A percentile compares a stretch with the other conserved stretches of the same genome.
Evolutionary conservation across 2,329 filamentous ascomycete species (phyloP).

Genomic region (Sphaerostilbella broomeana): DNA sequence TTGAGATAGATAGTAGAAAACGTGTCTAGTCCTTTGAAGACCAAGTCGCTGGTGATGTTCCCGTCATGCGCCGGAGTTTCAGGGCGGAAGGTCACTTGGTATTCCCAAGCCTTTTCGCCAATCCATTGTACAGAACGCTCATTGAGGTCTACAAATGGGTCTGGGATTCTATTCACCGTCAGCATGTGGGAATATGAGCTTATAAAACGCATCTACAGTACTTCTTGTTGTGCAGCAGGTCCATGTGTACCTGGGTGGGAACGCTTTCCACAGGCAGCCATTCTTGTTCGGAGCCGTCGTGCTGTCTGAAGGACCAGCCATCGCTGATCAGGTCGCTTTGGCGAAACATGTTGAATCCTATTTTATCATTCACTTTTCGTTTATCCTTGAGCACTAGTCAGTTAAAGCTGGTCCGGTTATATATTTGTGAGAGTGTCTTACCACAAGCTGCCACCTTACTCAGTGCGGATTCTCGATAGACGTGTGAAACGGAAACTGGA

Average conservation of each 20-base stretch:
- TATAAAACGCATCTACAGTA: too few relatives aligned
- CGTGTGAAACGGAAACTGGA: too few relatives aligned
- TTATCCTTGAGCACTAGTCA: too few relatives aligned
- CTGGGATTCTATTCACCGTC: constrained; percentile 39
- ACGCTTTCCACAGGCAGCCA: constrained; percentile 31
- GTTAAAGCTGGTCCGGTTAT: too few relatives aligned
- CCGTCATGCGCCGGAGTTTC: not conserved
- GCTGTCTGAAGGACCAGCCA: constrained; percentile 24
- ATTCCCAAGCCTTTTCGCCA: constrained; percentile 55
- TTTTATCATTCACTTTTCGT: too few relatives aligned
- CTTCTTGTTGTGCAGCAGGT: constrained; percentile 31
- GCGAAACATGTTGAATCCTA: constrained; percentile 6
- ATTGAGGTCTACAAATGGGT: constrained; percentile 57
- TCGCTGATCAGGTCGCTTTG: constrained; percentile 11
- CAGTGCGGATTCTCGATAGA: too few relatives aligned
- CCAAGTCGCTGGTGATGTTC: constrained; percentile 34
- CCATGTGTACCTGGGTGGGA: constrained; percentile 33
- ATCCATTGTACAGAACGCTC: constrained; percentile 56
- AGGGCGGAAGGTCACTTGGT: constrained; percentile 36
- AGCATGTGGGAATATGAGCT: too few relatives aligned
- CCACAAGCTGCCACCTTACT: too few relatives aligned
- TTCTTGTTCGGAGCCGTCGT: constrained; percentile 18
- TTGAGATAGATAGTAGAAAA: constrained; percentile 54
- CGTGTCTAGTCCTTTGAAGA: constrained; percentile 59
- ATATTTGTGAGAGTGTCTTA: too few relatives aligned